A percentile compares a stretch with the other conserved stretches of the same genome.
Evolutionary conservation across 108 stramenopile genomes (phyloP).

Genomic region (Fragilaria crotonensis): DNA sequence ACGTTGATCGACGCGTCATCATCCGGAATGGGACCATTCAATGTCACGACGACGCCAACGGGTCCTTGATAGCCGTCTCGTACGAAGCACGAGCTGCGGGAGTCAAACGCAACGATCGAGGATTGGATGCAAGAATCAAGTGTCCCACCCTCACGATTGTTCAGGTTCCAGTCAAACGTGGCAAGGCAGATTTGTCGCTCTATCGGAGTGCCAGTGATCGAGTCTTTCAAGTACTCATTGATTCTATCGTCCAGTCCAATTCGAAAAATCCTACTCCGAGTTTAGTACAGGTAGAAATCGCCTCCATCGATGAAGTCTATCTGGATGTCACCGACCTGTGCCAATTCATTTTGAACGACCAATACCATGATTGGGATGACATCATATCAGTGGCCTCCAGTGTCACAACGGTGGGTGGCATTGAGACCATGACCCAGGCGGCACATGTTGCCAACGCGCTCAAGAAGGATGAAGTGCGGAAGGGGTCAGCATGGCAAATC

Average conservation of each 20-base stretch:
- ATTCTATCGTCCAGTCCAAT: constrained; percentile 1
- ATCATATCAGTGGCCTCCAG: background rate
- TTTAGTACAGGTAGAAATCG: constrained; percentile 29
- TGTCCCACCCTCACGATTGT: constrained; percentile 30
- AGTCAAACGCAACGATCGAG: constrained; percentile 33
- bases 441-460: constrained; percentile 8
- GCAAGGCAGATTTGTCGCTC: constrained; percentile 51
- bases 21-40: background rate
- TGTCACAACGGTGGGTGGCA: constrained; percentile 19
- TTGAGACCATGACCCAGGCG: constrained; percentile 12
- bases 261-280: background rate
- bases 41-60: constrained; percentile 6
- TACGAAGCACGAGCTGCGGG: constrained; percentile 39
- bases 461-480: constrained; percentile 17
- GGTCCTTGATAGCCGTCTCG: constrained; percentile 32
- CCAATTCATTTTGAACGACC: background rate
- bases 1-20: constrained; percentile 2
- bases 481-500: constrained; percentile 13
- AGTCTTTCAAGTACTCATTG: constrained; percentile 17
- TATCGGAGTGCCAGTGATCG: constrained; percentile 36
- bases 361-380: constrained; percentile 2
- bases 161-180: constrained; percentile 38
- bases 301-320: constrained; percentile 54
- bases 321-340: constrained; percentile 31
- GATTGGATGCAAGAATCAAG: constrained; percentile 21